Percentiles rank a stretch among this genome's conserved stretches.
phyloP scores from a whole-genome alignment of 2,329 filamentous ascomycete species.

The Fusarium concolor region DNA sequence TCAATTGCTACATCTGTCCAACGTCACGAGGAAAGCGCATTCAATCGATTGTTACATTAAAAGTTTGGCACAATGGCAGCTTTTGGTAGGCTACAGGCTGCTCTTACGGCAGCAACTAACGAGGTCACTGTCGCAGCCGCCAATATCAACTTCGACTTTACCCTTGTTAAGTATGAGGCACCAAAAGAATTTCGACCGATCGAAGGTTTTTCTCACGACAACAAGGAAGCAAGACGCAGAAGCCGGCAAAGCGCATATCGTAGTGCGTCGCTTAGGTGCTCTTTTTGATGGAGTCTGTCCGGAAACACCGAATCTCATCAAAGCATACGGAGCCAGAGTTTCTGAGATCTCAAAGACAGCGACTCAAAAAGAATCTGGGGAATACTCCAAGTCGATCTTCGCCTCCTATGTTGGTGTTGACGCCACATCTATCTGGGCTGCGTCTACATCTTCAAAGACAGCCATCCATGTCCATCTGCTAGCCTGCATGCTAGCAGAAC shows the following conservation, averaged over 20 bases:
- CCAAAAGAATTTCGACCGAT: constrained; percentile 52
- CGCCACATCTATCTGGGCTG: constrained; percentile 42
- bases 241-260: constrained; percentile 49
- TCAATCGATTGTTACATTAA: too few species aligned
- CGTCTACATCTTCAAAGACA: constrained; percentile 43
- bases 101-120: background rate
- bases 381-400: constrained; percentile 29
- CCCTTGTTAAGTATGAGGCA: constrained; percentile 54
- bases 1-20: too few species aligned
- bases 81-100: background rate
- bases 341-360: too few species aligned
- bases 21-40: too few species aligned
- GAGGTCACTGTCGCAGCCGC: constrained; percentile 10
- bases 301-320: too few species aligned
- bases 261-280: too few species aligned
- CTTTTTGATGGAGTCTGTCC: too few species aligned
- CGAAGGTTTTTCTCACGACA: constrained; percentile 49
- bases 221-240: constrained; percentile 52
- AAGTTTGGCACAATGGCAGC: too few species aligned
- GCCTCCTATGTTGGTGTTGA: constrained; percentile 43
- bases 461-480: constrained; percentile 50
- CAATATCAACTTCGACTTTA: constrained; percentile 57
- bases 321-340: too few species aligned
- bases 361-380: too few species aligned
- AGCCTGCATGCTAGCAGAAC: constrained; percentile 49